Percentiles rank a stretch among this genome's conserved stretches.
These are phyloP conservation scores for Fusarium sp. DNA, from an alignment of 2,329 filamentous ascomycete species.

Conservation along the genomic window DNA sequence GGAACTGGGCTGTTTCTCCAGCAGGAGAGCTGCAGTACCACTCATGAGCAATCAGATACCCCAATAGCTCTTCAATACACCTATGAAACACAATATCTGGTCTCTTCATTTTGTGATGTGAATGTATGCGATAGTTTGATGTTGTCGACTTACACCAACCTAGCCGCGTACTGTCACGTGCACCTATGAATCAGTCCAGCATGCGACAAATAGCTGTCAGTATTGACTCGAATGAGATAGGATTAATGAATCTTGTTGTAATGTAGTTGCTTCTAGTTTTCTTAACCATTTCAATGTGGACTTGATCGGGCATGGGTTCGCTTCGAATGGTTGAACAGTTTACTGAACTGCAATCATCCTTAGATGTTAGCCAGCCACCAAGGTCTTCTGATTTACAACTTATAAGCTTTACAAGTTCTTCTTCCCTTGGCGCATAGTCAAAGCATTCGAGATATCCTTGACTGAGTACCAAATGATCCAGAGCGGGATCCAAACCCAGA, in stretches of 20 bases:
- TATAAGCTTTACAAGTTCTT: conserved; percentile 44
- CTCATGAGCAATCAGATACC: conserved; percentile 42
- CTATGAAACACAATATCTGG: conserved; percentile 8
- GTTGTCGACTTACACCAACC: background rate
- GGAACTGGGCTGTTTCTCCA: conserved; percentile 8
- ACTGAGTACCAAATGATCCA: conserved; percentile 68
- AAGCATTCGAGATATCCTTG: conserved; percentile 65
- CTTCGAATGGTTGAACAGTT: background rate
- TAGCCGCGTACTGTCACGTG: background rate
- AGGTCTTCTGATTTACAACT: background rate
- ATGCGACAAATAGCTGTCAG: background rate
- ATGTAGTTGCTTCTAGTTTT: no score
- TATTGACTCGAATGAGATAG: background rate
- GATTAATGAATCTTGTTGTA: no score
- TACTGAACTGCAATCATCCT: background rate
- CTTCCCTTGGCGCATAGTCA: conserved; percentile 50
- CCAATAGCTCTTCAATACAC: conserved; percentile 39
- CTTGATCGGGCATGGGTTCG: background rate
- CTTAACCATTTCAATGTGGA: background rate
- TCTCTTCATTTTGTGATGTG: background rate
- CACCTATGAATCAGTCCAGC: background rate
- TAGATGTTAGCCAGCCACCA: background rate
- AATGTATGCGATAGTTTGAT: background rate
- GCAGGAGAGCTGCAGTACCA: background rate
- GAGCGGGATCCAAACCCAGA: conserved; percentile 73